phyloP scores from a whole-genome alignment of 768 basidiomycete genomes.

The Leccinum variicolor region DNA sequence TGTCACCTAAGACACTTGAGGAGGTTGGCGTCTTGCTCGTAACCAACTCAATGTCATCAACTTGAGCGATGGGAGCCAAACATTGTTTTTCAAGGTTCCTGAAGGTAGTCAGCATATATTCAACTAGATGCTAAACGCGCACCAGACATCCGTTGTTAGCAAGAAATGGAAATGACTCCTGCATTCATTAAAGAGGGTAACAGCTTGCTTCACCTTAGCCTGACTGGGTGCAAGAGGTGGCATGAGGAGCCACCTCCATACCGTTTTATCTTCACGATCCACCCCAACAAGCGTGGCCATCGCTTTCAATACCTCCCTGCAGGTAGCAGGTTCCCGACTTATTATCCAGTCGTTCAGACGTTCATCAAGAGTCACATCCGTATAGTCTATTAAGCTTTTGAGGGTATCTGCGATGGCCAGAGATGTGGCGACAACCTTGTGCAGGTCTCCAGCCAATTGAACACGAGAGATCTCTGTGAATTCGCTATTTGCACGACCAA shows the following conservation, averaged over 20 bases:
- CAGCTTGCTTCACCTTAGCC: background rate
- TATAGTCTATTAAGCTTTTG: background rate
- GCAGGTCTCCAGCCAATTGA: background rate
- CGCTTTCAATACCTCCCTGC: background rate
- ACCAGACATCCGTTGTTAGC: slow-evolving; percentile 3
- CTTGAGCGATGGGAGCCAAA: background rate
- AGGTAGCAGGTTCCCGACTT: background rate
- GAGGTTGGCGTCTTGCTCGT: background rate
- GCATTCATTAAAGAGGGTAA: background rate
- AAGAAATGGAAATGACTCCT: background rate
- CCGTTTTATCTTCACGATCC: background rate
- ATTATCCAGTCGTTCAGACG: background rate
- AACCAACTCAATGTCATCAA: background rate
- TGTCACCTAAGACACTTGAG: background rate
- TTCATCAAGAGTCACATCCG: background rate
- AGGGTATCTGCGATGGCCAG: background rate
- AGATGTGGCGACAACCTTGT: background rate
- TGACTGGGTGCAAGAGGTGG: background rate
- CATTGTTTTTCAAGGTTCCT: background rate
- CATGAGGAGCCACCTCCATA: background rate
- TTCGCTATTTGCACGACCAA: background rate
- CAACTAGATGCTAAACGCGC: background rate
- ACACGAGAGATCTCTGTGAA: background rate
- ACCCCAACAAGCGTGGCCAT: background rate
- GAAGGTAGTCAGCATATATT: background rate